phyloP scores from a whole-genome alignment of 495 filamentous ascomycete species.

The Daldinia bambusicola region DNA sequence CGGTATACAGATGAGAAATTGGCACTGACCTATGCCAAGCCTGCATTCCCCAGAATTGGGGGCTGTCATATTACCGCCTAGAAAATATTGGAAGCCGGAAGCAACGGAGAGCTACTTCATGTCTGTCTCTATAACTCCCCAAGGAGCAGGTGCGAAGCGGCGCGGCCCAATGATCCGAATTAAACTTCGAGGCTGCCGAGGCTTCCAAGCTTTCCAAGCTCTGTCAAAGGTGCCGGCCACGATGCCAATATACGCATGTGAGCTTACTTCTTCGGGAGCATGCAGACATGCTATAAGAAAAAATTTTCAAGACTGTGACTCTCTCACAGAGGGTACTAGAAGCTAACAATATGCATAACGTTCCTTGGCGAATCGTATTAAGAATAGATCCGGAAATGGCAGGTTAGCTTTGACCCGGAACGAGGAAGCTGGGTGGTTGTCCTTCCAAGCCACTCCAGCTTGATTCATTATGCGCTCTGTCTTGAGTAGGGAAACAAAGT shows the following conservation, averaged over 20 bases:
- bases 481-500: constrained; percentile 27
- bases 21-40: constrained; percentile 35
- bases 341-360: constrained; percentile 13
- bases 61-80: constrained; percentile 20
- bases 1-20: constrained; percentile 12
- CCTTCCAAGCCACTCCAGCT: constrained; percentile 13
- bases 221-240: constrained; percentile 18
- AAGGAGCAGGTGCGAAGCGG: constrained; percentile 15
- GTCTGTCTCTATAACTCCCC: constrained; percentile 8
- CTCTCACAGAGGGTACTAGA: constrained; percentile 15
- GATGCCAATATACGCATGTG: constrained; percentile 32
- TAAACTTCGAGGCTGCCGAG: constrained; percentile 34
- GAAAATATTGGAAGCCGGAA: constrained; percentile 32
- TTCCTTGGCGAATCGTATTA: constrained; percentile 16
- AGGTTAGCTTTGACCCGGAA: constrained; percentile 10
- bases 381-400: constrained; percentile 9
- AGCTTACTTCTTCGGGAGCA: constrained; percentile 31
- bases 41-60: constrained; percentile 37
- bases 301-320: constrained; percentile 21
- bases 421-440: background rate
- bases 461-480: constrained; percentile 3
- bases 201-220: constrained; percentile 14
- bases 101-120: constrained; percentile 36
- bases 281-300: constrained; percentile 19
- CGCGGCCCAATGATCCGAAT: constrained; percentile 20